phyloP scores from a whole-genome alignment of 805 yeast genomes.

The Blastobotrys peoriensis region DNA sequence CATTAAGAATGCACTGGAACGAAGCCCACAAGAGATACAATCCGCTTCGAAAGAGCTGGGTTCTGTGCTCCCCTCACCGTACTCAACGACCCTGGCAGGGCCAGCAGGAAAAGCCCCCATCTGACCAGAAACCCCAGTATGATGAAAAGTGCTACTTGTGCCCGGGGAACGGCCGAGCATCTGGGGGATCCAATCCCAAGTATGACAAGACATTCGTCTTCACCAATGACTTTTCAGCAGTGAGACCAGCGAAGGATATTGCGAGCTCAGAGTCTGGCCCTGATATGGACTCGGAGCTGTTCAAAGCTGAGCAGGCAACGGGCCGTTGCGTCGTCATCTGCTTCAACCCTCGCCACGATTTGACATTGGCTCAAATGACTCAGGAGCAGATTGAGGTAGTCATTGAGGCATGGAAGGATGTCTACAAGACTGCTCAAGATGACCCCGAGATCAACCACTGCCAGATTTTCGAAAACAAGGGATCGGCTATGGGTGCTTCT shows the following conservation, averaged over 20 bases:
- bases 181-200: conserved; percentile 53
- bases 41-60: conserved; percentile 63
- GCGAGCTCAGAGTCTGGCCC: conserved; percentile 13
- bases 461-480: conserved; percentile 74
- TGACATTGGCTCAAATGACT: conserved; percentile 60
- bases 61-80: conserved; percentile 69
- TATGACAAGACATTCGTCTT: conserved; percentile 55
- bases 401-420: conserved; percentile 54
- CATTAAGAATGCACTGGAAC: conserved; percentile 15
- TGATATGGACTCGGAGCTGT: conserved; percentile 38
- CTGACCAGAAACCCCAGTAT: conserved; percentile 43
- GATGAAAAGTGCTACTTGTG: conserved; percentile 67
- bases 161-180: conserved; percentile 63
- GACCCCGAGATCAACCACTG: conserved; percentile 45
- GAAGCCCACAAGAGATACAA: conserved; percentile 60
- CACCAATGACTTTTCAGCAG: conserved; percentile 68
- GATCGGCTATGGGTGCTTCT: conserved; percentile 76
- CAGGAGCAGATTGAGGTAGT: conserved; percentile 39
- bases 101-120: conserved; percentile 48
- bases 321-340: conserved; percentile 71
- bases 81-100: conserved; percentile 81
- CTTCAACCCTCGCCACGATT: conserved; percentile 62
- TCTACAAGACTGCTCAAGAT: conserved; percentile 41
- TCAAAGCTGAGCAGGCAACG: conserved; percentile 51
- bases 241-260: conserved; percentile 31